These are phyloP conservation scores for Coemansia sp. DNA, from an alignment of 192 early-diverging fungal species.

Conservation along the genomic window DNA sequence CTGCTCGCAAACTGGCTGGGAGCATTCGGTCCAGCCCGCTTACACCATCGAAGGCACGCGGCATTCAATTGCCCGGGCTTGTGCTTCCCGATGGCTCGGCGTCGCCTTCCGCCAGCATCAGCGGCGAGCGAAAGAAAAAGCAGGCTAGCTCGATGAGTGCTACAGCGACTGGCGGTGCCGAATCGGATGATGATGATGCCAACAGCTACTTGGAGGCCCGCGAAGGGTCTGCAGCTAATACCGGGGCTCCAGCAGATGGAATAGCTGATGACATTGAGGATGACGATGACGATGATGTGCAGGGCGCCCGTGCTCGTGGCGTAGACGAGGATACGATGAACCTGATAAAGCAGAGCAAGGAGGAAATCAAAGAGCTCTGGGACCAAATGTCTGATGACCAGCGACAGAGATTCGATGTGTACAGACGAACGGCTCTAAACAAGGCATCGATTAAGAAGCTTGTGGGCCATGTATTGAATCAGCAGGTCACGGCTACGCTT, in stretches of 20 bases:
- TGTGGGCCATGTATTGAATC: conserved; percentile 65
- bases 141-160: conserved; percentile 4
- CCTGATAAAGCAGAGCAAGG: conserved; percentile 45
- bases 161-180: neutral
- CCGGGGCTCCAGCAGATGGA: neutral
- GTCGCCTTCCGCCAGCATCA: neutral
- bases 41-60: conserved; percentile 18
- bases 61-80: neutral
- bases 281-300: conserved; percentile 6
- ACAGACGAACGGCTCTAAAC: conserved; percentile 72
- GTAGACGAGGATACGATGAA: conserved; percentile 12
- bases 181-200: neutral
- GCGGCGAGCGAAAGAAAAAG: neutral
- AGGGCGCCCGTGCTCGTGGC: neutral
- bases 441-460: conserved; percentile 75
- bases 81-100: conserved; percentile 4
- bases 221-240: neutral
- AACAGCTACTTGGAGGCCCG: neutral
- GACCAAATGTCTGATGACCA: conserved; percentile 62
- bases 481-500: conserved; percentile 67
- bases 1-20: conserved; percentile 15
- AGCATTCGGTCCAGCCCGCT: conserved; percentile 14
- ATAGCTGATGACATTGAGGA: conserved; percentile 8
- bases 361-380: conserved; percentile 39
- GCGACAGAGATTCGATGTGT: conserved; percentile 76